A percentile compares a stretch with the other conserved stretches of the same genome.
Evolutionary conservation across 495 filamentous ascomycete species (phyloP).

Genomic region (Parachaetomium inaequale): DNA sequence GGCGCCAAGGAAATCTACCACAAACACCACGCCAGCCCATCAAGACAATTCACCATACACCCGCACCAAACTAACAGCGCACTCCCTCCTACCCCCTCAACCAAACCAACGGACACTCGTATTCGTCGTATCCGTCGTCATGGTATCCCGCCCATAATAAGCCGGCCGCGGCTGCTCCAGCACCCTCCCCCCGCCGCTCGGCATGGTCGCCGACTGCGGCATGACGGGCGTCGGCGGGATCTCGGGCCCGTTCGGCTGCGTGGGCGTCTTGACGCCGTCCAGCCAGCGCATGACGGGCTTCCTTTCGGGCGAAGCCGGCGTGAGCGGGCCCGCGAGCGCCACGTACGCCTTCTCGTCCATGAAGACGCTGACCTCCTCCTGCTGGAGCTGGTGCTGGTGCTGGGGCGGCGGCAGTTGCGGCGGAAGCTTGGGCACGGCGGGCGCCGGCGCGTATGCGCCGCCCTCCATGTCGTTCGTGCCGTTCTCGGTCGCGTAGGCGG

Average conservation of each 20-base stretch:
- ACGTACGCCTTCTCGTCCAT: conserved; percentile 25
- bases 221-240: conserved; percentile 16
- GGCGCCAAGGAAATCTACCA: background rate
- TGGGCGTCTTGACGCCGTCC: conserved; percentile 20
- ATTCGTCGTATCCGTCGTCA: conserved; percentile 23
- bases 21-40: background rate
- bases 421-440: background rate
- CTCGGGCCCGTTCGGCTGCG: conserved; percentile 18
- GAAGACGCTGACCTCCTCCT: background rate
- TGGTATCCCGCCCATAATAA: conserved; percentile 18
- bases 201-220: conserved; percentile 6
- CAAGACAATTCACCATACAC: background rate
- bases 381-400: background rate
- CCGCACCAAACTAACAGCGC: background rate
- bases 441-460: conserved; percentile 2
- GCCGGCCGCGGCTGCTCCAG: conserved; percentile 17
- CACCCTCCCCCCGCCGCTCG: background rate
- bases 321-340: conserved; percentile 19
- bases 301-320: conserved; percentile 12
- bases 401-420: background rate
- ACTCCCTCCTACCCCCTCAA: background rate
- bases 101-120: conserved; percentile 17
- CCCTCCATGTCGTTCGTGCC: conserved; percentile 20
- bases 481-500: conserved; percentile 25
- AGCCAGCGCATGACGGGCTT: conserved; percentile 24